Evolutionary conservation across 1,284 basidiomycete genomes (phyloP), one percentile per base, ranked within the genome.

Genomic region (Sutorius eximius): DNA sequence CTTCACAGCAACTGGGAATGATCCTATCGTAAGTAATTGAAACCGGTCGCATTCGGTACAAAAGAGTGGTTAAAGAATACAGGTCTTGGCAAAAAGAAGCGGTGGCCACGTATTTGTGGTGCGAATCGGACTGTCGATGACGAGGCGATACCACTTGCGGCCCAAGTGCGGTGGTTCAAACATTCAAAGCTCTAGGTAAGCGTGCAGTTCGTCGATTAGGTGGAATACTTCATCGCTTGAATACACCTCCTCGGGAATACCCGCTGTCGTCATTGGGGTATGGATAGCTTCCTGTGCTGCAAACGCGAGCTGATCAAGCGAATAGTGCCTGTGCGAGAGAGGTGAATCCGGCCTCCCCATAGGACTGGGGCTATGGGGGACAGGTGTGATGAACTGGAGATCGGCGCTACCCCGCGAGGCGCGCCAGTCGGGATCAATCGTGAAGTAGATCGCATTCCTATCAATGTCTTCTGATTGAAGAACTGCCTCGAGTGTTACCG

Each of bases 361-460:
- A 2, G 40, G 44, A 38, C 36, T 44, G 20, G 47, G 40, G 41
- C 50, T 56, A 7, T 55, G 49, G 13, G 65, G 66, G n/a, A 71
- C 37, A 1, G 69, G 66, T 5, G 69, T 70, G 38, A 69, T 59
- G 46, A 44, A 58, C n/a, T 59, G 56, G 44, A 72, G 51, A 45
- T 50, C 37, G 13, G 55, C 55, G 22, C 68, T 67, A 5, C 52
- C 69, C 47, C 38, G 45, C 20, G 70, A 70, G 36, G 49, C 50
- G 3, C 45, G 52, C 53, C 65, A 60, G 22, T 52, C 49, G 7
- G 65, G 55, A 48, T 71, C 67, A 1, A 71, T 50, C 18, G 65
- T 66, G 45, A 69, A 69, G 56, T 69, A 69, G 40, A 69, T 71
- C 16, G 54, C 65, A 24, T 60, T 56, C 34, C 51, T 41, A 16